phyloP scores from a whole-genome alignment of 2,329 filamentous ascomycete species.

The Phialemonium atrogriseum region DNA sequence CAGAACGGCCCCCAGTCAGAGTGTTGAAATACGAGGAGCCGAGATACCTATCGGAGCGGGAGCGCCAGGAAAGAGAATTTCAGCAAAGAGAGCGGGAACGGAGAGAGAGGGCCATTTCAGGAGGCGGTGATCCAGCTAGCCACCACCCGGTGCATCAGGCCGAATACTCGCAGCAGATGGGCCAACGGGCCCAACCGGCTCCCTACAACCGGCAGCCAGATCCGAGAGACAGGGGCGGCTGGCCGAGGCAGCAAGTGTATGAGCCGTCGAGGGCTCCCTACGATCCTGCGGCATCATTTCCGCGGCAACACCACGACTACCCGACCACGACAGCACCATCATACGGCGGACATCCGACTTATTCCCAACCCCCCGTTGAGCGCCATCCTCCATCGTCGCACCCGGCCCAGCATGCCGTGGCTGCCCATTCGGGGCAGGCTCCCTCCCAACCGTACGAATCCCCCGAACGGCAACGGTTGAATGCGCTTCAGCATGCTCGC shows the following conservation, averaged over 20 bases:
- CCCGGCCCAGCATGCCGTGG: slow-evolving; percentile 22
- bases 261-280: slow-evolving; percentile 34
- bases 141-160: slow-evolving; percentile 35
- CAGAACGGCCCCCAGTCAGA: slow-evolving; percentile 35
- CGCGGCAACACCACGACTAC: slow-evolving; percentile 41
- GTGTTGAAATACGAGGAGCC: slow-evolving; percentile 45
- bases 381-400: slow-evolving; percentile 27
- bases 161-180: slow-evolving; percentile 32
- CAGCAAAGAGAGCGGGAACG: slow-evolving; percentile 29
- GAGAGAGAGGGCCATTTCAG: slow-evolving; percentile 40
- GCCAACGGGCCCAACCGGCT: slow-evolving; percentile 18
- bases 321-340: slow-evolving; percentile 31
- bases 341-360: slow-evolving; percentile 27
- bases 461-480: slow-evolving; percentile 40
- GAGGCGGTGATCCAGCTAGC: slow-evolving; percentile 35
- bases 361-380: slow-evolving; percentile 27
- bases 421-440: slow-evolving; percentile 20
- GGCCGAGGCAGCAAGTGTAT: slow-evolving; percentile 28
- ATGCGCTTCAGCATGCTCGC: slow-evolving; percentile 24
- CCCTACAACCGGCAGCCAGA: slow-evolving; percentile 36
- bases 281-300: slow-evolving; percentile 31
- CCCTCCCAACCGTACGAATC: slow-evolving; percentile 36
- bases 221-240: slow-evolving; percentile 27
- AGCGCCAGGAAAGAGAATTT: slow-evolving; percentile 28
- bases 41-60: slow-evolving; percentile 39